These are phyloP conservation scores for Stropharia rugosoannulata DNA, from an alignment of 768 basidiomycete species.

Conservation along the genomic window DNA sequence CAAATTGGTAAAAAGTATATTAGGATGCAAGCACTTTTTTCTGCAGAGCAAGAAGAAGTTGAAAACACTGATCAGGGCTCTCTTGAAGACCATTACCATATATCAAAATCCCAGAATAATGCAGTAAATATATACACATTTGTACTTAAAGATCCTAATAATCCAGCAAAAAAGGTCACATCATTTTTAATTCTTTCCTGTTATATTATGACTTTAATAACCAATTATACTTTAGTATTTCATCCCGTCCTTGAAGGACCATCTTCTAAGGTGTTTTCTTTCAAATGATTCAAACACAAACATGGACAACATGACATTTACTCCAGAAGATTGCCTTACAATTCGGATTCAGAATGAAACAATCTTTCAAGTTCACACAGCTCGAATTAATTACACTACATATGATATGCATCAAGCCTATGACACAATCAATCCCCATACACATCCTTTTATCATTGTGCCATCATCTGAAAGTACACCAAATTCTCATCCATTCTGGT, in stretches of 20 bases:
- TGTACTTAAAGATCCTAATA: background rate
- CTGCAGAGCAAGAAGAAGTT: background rate
- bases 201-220: background rate
- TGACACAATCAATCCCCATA: slow-evolving; percentile 26
- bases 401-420: slow-evolving; percentile 23
- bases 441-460: slow-evolving; percentile 31
- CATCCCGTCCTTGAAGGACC: slow-evolving; percentile 28
- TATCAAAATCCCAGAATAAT: slow-evolving; percentile 18
- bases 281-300: slow-evolving; percentile 26
- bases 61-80: background rate
- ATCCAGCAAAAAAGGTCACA: slow-evolving; percentile 21
- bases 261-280: slow-evolving; percentile 31
- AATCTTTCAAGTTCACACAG: slow-evolving; percentile 22
- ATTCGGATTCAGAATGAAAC: slow-evolving; percentile 18
- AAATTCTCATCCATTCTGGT: slow-evolving; percentile 22
- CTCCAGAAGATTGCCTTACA: slow-evolving; percentile 19
- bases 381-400: slow-evolving; percentile 29
- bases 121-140: slow-evolving; percentile 19
- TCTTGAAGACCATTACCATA: slow-evolving; percentile 7
- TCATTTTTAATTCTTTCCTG: too few species aligned
- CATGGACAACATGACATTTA: slow-evolving; percentile 23
- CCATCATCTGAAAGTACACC: slow-evolving; percentile 13
- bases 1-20: slow-evolving; percentile 28
- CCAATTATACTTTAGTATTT: slow-evolving; percentile 25
- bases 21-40: background rate